Conservation (phyloP, 1,139 yeast genomes). For the Lodderomyces pseudojiufengensis region DNA sequence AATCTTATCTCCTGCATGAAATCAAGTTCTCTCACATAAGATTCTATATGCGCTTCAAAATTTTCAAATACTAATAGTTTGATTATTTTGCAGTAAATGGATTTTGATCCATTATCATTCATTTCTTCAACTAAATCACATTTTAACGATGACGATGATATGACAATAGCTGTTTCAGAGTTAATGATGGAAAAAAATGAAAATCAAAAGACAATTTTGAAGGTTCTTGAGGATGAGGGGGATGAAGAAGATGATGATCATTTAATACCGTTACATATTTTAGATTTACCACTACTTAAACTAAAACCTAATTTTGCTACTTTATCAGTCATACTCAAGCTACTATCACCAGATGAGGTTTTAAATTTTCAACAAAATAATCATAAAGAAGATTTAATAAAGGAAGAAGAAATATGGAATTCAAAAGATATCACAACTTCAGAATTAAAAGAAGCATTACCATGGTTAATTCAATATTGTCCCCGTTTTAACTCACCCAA, state of each 20-base stretch:
- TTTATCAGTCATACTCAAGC: conserved; percentile 41
- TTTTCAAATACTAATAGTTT: too few species aligned
- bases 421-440: conserved; percentile 16
- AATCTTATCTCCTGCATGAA: too few species aligned
- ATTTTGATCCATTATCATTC: conserved; percentile 44
- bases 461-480: conserved; percentile 41
- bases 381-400: conserved; percentile 1
- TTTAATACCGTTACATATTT: conserved; percentile 44
- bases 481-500: conserved; percentile 26
- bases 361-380: conserved; percentile 50
- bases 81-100: conserved; percentile 21
- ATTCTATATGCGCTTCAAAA: too few species aligned
- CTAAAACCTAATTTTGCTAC: conserved; percentile 48
- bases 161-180: too few species aligned
- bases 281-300: conserved; percentile 62
- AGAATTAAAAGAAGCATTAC: conserved; percentile 24
- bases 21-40: too few species aligned
- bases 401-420: conserved; percentile 11
- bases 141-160: background rate
- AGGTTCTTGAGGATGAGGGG: conserved; percentile 1
- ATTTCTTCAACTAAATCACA: conserved; percentile 21
- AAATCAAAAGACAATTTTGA: too few species aligned
- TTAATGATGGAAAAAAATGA: too few species aligned
- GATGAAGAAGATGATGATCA: conserved; percentile 22
- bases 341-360: conserved; percentile 50